phyloP scores from a whole-genome alignment of 1,139 yeast species.

The Geotrichum fermentans region DNA sequence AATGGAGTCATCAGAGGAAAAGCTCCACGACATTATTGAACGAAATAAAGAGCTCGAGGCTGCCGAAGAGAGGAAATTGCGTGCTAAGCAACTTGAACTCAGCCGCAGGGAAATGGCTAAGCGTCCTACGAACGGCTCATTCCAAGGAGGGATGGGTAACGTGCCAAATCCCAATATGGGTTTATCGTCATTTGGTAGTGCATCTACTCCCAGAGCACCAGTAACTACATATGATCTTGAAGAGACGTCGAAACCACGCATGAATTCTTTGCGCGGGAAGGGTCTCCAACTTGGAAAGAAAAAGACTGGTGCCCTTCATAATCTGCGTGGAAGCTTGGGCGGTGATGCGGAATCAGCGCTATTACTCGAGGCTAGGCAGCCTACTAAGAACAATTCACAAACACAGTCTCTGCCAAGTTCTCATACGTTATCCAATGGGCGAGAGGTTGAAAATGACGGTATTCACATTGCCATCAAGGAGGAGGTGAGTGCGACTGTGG shows the following conservation, averaged over 20 bases:
- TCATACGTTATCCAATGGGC: constrained; percentile 4
- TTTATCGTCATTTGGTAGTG: constrained; percentile 4
- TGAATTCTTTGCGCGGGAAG: constrained; percentile 51
- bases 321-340: constrained; percentile 40
- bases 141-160: not conserved
- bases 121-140: not conserved
- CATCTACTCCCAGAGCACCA: constrained; percentile 25
- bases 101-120: constrained; percentile 3
- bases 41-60: constrained; percentile 96
- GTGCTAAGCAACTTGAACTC: constrained; percentile 84
- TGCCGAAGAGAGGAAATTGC: constrained; percentile 90
- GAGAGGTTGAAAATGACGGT: constrained; percentile 56
- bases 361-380: constrained; percentile 26
- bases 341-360: constrained; percentile 33
- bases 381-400: constrained; percentile 5
- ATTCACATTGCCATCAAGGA: constrained; percentile 75
- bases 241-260: constrained; percentile 24
- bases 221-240: constrained; percentile 25
- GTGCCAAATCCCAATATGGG: not conserved
- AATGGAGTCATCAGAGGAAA: constrained; percentile 98
- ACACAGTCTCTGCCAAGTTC: constrained; percentile 22
- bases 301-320: too few species aligned
- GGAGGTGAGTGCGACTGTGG: constrained; percentile 66
- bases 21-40: constrained; percentile 95
- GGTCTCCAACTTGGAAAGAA: constrained; percentile 82